Percentiles rank a stretch among this genome's conserved stretches.
These are phyloP conservation scores for Colletotrichum simmondsii DNA, from an alignment of 2,329 filamentous ascomycete genomes.

Conservation along the genomic window DNA sequence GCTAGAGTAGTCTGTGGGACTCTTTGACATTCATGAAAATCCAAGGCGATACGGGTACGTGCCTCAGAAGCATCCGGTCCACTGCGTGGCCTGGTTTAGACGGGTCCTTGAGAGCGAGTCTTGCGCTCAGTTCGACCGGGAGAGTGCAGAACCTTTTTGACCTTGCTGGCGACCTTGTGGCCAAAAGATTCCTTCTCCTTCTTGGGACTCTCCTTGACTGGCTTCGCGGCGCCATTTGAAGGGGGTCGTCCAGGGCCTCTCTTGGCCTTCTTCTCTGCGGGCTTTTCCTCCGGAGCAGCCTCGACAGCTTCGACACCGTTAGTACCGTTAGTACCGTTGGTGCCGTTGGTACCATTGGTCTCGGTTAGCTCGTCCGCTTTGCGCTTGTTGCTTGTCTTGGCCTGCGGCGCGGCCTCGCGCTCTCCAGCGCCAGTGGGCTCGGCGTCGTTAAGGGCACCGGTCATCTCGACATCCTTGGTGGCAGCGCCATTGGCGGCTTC, in stretches of 20 bases:
- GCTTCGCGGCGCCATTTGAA: conserved; percentile 21
- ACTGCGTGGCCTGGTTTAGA: background rate
- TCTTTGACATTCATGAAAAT: background rate
- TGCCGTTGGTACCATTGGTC: conserved; percentile 38
- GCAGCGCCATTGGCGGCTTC: conserved; percentile 28
- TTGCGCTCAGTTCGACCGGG: conserved; percentile 52
- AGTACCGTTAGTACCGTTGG: conserved; percentile 34
- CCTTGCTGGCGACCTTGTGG: conserved; percentile 43
- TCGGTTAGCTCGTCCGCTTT: conserved; percentile 47
- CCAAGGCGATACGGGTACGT: background rate
- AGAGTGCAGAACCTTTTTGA: conserved; percentile 46
- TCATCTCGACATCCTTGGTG: conserved; percentile 37
- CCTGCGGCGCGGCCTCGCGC: conserved; percentile 28
- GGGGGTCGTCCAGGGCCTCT: conserved; percentile 34
- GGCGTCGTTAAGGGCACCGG: conserved; percentile 37
- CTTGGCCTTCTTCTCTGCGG: conserved; percentile 40
- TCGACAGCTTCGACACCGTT: background rate
- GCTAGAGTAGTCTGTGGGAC: background rate
- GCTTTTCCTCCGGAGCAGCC: conserved; percentile 20
- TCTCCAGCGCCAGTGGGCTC: conserved; percentile 26
- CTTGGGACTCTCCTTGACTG: background rate
- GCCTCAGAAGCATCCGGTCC: background rate
- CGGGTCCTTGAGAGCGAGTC: conserved; percentile 54
- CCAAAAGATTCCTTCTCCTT: conserved; percentile 29
- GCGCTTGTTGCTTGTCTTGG: conserved; percentile 48